A percentile compares a stretch with the other conserved stretches of the same genome.
Evolutionary conservation across 768 basidiomycete genomes (phyloP).

Genomic region (Cubamyces sp.): DNA sequence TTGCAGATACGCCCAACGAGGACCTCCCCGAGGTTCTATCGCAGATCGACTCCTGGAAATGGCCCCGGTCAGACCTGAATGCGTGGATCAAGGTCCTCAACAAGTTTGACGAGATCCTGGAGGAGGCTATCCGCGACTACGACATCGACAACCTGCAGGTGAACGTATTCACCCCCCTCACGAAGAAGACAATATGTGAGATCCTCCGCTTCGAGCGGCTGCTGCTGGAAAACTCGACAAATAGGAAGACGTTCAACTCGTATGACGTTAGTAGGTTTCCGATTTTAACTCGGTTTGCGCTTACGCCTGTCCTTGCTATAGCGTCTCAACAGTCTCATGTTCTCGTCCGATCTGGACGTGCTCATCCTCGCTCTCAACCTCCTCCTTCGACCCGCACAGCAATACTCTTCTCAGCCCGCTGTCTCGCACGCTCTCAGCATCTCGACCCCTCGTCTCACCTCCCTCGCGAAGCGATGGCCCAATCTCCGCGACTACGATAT

Average conservation of each 20-base stretch:
- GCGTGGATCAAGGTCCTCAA: constrained; percentile 96
- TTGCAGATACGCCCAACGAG: constrained; percentile 67
- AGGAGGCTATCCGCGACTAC: constrained; percentile 81
- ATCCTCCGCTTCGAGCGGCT: constrained; percentile 89
- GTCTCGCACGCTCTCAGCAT: constrained; percentile 83
- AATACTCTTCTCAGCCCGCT: constrained; percentile 88
- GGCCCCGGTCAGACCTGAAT: constrained; percentile 96
- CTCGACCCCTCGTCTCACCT: constrained; percentile 78
- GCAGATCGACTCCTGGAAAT: constrained; percentile 83
- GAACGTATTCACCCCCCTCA: constrained; percentile 72
- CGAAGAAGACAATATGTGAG: constrained; percentile 76
- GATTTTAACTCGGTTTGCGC: constrained; percentile 1
- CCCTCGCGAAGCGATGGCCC: constrained; percentile 85
- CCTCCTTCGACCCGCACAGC: constrained; percentile 90
- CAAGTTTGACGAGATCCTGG: constrained; percentile 90
- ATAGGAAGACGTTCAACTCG: constrained; percentile 92
- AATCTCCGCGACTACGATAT: constrained; percentile 80
- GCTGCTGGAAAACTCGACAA: constrained; percentile 96
- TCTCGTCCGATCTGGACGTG: constrained; percentile 88
- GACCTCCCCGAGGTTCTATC: constrained; percentile 71
- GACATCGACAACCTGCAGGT: constrained; percentile 84
- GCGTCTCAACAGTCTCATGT: constrained; percentile 89
- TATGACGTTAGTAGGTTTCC: constrained; percentile 81
- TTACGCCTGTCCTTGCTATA: constrained; percentile 37
- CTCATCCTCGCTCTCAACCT: constrained; percentile 83